A percentile compares a stretch with the other conserved stretches of the same genome.
phyloP scores from a whole-genome alignment of 148 eudicot species.

The Oxyria digyna region DNA sequence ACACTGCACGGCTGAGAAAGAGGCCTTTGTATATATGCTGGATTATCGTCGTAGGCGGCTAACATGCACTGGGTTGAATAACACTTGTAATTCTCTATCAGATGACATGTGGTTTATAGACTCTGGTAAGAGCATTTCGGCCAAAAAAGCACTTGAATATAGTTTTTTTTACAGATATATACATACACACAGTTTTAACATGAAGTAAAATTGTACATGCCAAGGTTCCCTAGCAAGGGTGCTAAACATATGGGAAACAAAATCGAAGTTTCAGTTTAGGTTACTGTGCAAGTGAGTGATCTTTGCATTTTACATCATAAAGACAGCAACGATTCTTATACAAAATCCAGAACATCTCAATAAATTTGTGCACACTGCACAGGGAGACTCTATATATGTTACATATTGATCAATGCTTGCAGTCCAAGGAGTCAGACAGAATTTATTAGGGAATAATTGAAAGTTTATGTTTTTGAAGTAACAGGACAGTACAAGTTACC shows the following conservation, averaged over 20 bases:
- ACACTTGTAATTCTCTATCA: no score
- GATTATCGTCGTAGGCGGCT: no score
- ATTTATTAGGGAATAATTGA: background rate
- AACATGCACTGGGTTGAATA: no score
- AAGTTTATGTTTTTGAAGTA: no score
- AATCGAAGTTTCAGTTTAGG: background rate
- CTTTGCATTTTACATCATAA: background rate
- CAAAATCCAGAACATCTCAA: no score
- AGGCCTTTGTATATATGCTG: no score
- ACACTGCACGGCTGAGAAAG: no score
- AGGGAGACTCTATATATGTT: background rate
- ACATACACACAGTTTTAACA: background rate
- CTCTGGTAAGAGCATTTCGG: background rate
- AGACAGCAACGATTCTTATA: no score
- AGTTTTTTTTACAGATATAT: background rate
- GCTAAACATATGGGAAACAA: background rate
- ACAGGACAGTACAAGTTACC: constrained; percentile 25
- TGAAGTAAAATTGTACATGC: background rate
- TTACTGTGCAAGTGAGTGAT: background rate
- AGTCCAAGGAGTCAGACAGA: background rate
- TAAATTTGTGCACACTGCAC: no score
- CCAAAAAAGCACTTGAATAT: background rate
- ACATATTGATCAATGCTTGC: background rate
- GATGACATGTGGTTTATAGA: background rate
- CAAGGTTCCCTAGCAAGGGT: background rate